These are phyloP conservation scores for Mucor piriformis DNA, from an alignment of 371 early-diverging fungal genomes.

Conservation along the genomic window DNA sequence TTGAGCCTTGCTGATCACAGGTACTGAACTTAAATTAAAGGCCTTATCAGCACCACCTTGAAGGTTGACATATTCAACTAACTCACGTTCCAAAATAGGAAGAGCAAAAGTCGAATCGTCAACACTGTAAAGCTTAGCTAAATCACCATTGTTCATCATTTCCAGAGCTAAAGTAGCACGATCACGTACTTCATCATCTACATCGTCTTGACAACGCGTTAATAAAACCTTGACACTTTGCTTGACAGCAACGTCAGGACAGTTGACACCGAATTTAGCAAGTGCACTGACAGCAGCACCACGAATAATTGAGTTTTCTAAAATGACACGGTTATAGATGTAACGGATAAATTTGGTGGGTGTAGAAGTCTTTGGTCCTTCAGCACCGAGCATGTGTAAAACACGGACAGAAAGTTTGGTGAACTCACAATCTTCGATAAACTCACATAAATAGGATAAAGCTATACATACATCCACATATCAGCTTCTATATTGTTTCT, in stretches of 20 bases:
- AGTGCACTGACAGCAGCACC: slow-evolving; percentile 97
- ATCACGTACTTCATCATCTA: slow-evolving; percentile 98
- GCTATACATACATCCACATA: slow-evolving; percentile 48
- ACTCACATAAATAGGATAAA: slow-evolving; percentile 95
- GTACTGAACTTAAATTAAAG: slow-evolving; percentile 81
- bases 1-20: slow-evolving; percentile 82
- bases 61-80: slow-evolving; percentile 79
- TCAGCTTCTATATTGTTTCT: not conserved
- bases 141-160: slow-evolving; percentile 68
- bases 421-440: slow-evolving; percentile 99
- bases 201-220: slow-evolving; percentile 94
- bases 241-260: slow-evolving; percentile 76
- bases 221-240: slow-evolving; percentile 85
- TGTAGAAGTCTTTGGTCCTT: slow-evolving; percentile 89
- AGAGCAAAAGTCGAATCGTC: slow-evolving; percentile 87
- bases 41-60: slow-evolving; percentile 51
- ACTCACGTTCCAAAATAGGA: slow-evolving; percentile 83
- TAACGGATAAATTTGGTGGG: slow-evolving; percentile 96
- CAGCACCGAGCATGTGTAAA: slow-evolving; percentile 90
- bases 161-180: slow-evolving; percentile 90
- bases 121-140: slow-evolving; percentile 63
- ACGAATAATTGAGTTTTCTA: slow-evolving; percentile 95
- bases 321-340: slow-evolving; percentile 97
- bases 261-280: slow-evolving; percentile 89
- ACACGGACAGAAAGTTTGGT: slow-evolving; percentile 95